A percentile compares a stretch with the other conserved stretches of the same genome.
These are phyloP conservation scores for Symbiodinium pilosum DNA, from an alignment of 73 alveolate species.

Conservation along the genomic window DNA sequence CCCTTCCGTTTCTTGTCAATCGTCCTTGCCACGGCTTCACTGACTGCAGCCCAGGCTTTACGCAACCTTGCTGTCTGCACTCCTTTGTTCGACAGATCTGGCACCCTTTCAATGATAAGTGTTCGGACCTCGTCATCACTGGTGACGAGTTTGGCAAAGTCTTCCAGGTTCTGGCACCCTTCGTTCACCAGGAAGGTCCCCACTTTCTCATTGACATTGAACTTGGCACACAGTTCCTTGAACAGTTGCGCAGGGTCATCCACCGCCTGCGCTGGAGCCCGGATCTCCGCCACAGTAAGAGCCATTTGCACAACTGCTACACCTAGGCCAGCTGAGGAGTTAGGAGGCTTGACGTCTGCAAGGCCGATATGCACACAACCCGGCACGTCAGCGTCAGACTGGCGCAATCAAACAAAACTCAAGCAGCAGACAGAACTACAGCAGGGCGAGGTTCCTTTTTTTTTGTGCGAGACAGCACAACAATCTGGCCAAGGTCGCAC, in stretches of 20 bases:
- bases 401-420: no score
- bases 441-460: no score
- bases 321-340: no score
- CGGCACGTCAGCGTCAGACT: no score
- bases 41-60: constrained; percentile 8
- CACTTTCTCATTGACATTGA: constrained; percentile 3
- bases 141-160: neutral
- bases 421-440: no score
- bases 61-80: neutral
- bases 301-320: neutral
- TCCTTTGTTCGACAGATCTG: neutral
- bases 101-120: neutral
- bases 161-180: neutral
- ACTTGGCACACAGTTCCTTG: neutral
- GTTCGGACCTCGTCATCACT: neutral
- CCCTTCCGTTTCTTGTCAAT: neutral
- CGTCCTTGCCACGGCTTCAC: neutral
- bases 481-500: no score
- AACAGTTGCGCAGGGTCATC: neutral
- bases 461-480: no score
- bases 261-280: neutral
- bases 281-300: neutral
- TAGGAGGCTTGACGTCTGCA: no score
- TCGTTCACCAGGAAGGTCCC: neutral
- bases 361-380: no score